Conservation (phyloP, 371 early-diverging fungal genomes). For the Furculomyces boomerangus region DNA sequence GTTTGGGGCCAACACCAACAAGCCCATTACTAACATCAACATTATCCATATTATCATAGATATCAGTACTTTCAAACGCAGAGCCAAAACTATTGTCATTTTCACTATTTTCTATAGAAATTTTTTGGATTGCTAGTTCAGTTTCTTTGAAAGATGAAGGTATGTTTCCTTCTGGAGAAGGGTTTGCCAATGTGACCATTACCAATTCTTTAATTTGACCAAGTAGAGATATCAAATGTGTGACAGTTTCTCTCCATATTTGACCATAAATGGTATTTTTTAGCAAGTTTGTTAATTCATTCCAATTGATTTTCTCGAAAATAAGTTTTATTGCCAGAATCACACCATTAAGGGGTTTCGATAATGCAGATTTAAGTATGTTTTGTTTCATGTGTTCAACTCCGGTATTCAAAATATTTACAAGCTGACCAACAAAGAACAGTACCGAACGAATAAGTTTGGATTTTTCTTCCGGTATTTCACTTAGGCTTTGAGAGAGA, state of each 20-base stretch:
- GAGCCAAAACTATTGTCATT: constrained; percentile 13
- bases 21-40: constrained; percentile 5
- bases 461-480: too few relatives aligned
- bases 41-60: constrained; percentile 3
- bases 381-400: not conserved
- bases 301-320: not conserved
- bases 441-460: too few relatives aligned
- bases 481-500: too few relatives aligned
- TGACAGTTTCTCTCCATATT: too few relatives aligned
- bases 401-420: not conserved
- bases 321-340: not conserved
- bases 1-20: constrained; percentile 47
- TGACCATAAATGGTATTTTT: not conserved
- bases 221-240: not conserved
- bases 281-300: constrained; percentile 3
- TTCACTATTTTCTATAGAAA: constrained; percentile 20
- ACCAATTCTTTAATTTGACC: constrained; percentile 35
- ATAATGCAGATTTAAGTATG: not conserved
- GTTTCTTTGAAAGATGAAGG: constrained; percentile 50
- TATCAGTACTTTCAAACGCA: too few relatives aligned
- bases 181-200: constrained; percentile 47
- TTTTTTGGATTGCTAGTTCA: constrained; percentile 43
- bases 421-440: not conserved
- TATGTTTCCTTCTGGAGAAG: constrained; percentile 68
- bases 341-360: not conserved